These are phyloP conservation scores for Alternaria tenuissima DNA, from an alignment of 2,329 filamentous ascomycete species.

Conservation along the genomic window DNA sequence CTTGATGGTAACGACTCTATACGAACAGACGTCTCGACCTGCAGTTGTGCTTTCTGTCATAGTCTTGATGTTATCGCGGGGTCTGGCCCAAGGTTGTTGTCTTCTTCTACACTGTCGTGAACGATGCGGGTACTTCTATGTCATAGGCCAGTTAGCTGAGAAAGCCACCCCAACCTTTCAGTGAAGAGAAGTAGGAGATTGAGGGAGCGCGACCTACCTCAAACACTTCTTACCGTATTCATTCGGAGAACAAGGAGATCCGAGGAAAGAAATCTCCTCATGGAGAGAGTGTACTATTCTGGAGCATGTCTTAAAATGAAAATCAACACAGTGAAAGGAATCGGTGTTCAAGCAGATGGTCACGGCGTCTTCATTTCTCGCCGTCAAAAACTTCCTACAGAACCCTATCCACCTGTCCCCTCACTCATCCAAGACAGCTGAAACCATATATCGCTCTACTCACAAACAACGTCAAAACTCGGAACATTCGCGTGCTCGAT, in stretches of 20 bases:
- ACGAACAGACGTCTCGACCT: not conserved
- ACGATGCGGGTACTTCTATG: not conserved
- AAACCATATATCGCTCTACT: not conserved
- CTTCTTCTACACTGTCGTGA: not conserved
- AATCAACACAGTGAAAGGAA: not conserved
- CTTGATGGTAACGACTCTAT: not conserved
- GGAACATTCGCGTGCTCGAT: not conserved
- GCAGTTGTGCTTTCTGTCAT: not conserved
- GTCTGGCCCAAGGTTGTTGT: not conserved
- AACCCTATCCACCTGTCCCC: not conserved
- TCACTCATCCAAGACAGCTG: not conserved
- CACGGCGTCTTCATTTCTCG: not conserved
- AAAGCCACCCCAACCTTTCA: too few relatives aligned
- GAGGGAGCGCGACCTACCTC: not conserved
- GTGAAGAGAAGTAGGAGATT: too few relatives aligned
- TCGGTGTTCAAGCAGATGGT: not conserved
- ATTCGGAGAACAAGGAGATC: not conserved
- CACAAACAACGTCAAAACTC: not conserved
- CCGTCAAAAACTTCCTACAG: too few relatives aligned
- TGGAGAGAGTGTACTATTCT: not conserved
- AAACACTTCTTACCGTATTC: not conserved
- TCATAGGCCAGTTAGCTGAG: too few relatives aligned
- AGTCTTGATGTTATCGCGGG: not conserved
- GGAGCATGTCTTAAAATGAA: not conserved
- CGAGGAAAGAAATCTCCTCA: not conserved